These are phyloP conservation scores for Lobosporangium transversale DNA, from an alignment of 192 early-diverging fungal species.

Conservation along the genomic window DNA sequence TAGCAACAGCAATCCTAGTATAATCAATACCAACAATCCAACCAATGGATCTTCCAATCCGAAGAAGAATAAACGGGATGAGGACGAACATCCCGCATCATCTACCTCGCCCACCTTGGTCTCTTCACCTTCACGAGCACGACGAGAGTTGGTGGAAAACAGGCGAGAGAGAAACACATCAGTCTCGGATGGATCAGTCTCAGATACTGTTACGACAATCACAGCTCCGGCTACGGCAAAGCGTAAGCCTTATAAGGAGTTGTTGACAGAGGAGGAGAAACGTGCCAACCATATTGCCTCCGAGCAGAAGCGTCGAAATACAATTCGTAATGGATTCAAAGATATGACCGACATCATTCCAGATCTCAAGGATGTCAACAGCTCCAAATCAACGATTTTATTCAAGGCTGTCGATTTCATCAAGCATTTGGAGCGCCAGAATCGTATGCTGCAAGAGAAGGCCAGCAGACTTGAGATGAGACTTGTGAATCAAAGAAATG, in stretches of 20 bases:
- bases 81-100: constrained; percentile 15
- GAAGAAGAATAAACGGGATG: constrained; percentile 35
- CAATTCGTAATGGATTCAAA: constrained; percentile 86
- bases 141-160: constrained; percentile 16
- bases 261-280: constrained; percentile 82
- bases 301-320: constrained; percentile 78
- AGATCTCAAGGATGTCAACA: constrained; percentile 73
- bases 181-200: constrained; percentile 29
- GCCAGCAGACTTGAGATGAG: constrained; percentile 50
- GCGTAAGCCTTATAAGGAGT: constrained; percentile 66
- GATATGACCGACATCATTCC: constrained; percentile 89
- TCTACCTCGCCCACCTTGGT: constrained; percentile 15
- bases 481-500: constrained; percentile 20
- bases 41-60: constrained; percentile 22
- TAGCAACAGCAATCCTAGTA: constrained; percentile 15
- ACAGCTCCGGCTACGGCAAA: constrained; percentile 26
- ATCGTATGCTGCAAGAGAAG: constrained; percentile 57
- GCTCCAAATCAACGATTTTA: constrained; percentile 72
- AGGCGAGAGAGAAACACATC: constrained; percentile 19
- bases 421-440: constrained; percentile 66
- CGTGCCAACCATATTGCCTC: constrained; percentile 78
- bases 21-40: constrained; percentile 12
- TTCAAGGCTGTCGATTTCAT: constrained; percentile 77
- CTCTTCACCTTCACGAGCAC: constrained; percentile 14
- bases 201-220: constrained; percentile 10